A percentile compares a stretch with the other conserved stretches of the same genome.
phyloP scores from a whole-genome alignment of 2,329 filamentous ascomycete genomes.

The Cordyceps tenuipes region DNA sequence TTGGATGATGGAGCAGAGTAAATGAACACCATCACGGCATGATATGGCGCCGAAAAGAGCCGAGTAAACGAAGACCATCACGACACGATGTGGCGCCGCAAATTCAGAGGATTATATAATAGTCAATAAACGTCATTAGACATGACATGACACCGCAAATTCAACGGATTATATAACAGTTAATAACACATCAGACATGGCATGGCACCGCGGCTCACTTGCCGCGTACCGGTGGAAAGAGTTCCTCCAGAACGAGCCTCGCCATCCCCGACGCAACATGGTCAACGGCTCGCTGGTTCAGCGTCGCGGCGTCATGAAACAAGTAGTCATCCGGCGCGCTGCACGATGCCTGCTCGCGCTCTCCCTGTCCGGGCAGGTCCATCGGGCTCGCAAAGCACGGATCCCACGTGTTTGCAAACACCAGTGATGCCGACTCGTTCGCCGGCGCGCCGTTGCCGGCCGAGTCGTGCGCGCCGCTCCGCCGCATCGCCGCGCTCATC shows the following conservation, averaged over 20 bases:
- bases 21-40: no score
- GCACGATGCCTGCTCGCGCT: slow-evolving; percentile 25
- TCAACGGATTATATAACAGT: no score
- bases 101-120: no score
- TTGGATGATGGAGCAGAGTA: no score
- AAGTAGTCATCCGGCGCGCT: slow-evolving; percentile 37
- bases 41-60: no score
- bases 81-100: no score
- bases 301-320: slow-evolving; percentile 43
- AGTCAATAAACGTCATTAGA: no score
- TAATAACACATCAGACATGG: background rate
- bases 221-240: slow-evolving; percentile 16
- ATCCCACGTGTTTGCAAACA: background rate
- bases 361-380: slow-evolving; percentile 12
- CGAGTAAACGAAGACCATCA: background rate
- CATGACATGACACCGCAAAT: no score
- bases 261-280: slow-evolving; percentile 16
- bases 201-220: background rate
- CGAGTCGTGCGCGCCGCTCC: background rate
- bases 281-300: slow-evolving; percentile 28
- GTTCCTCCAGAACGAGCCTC: slow-evolving; percentile 16
- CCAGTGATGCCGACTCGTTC: background rate
- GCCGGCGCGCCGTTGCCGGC: background rate
- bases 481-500: background rate
- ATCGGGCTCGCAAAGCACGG: slow-evolving; percentile 14